phyloP scores from a whole-genome alignment of 352 stramenopile species.

The Phytophthora citrophthora region DNA sequence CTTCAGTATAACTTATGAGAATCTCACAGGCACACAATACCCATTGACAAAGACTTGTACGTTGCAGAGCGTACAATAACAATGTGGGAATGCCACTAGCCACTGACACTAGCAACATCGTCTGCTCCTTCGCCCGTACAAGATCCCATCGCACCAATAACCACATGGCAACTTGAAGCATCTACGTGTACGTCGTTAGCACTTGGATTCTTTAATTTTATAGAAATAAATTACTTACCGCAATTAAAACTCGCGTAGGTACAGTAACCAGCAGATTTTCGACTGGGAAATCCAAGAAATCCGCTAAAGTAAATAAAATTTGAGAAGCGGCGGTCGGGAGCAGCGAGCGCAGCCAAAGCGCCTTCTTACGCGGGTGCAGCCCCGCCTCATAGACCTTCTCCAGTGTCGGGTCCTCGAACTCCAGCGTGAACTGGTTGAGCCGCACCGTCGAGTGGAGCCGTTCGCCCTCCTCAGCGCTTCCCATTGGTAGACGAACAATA shows the following conservation, averaged over 20 bases:
- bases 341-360: conserved; percentile 83
- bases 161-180: conserved; percentile 80
- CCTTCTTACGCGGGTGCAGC: conserved; percentile 80
- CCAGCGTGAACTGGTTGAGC: conserved; percentile 82
- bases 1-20: conserved; percentile 5
- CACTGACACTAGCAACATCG: conserved; percentile 78
- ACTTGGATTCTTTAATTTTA: conserved; percentile 11
- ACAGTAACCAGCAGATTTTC: conserved; percentile 79
- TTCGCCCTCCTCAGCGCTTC: conserved; percentile 5
- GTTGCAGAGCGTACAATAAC: conserved; percentile 72
- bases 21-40: conserved; percentile 36
- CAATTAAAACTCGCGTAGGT: conserved; percentile 69
- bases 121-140: conserved; percentile 63
- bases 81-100: conserved; percentile 76
- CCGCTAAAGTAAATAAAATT: conserved; percentile 77
- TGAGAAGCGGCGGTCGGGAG: conserved; percentile 72
- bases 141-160: conserved; percentile 80
- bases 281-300: conserved; percentile 65
- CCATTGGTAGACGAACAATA: not conserved
- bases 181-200: conserved; percentile 28
- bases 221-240: conserved; percentile 29
- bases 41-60: conserved; percentile 81
- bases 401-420: conserved; percentile 75
- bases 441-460: conserved; percentile 79
- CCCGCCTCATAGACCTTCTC: conserved; percentile 70